Evolutionary conservation across 2,329 filamentous ascomycete genomes (phyloP), one percentile per base, ranked within the genome.

Genomic region (Talaromyces amestolkiae): DNA sequence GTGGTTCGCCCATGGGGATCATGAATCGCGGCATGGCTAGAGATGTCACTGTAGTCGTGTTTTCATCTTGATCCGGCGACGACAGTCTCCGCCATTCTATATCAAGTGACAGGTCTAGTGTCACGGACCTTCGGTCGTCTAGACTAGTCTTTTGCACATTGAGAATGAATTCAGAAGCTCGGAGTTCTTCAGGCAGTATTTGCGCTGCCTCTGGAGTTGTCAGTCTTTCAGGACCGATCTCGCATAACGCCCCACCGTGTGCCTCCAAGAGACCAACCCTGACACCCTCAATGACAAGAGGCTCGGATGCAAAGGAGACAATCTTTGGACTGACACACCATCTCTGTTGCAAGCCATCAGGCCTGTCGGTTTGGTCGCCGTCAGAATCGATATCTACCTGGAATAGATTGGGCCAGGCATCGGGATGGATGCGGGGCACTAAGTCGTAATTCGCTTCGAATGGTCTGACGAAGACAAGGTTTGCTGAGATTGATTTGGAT

Each of bases 371-470:
- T 22, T 69, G 63, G 35, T 71, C 69, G 22, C 72, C 72, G 3
- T 75, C 71, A 17, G 78, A 64, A 11, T 76, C 71, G 13, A 80
- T 76, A 39, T 87, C 84, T 19, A 85, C 81, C 61, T 88, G 84
- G 76, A 98, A 99, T 71, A 96, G 88, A 74, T 89, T 93, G 1
- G 95, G 93, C 94, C 95, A 99, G 2, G 87, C 83, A 58, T 90
- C 89, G 0, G 85, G 77, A 75, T 97, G 90, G 3, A 97, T 82
- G 10, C 90, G 86, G 11, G 95, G 93, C 13, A 89, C 84, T 68
- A 98, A 87, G 68, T 96, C 92, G 76, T 96, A 97, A 72, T 91
- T 95, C 17, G 93, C 91, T 78, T 97, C 93, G 71, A 99, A 98
- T 0, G 94, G 92, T 59, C 88, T 89, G 63, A 92, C 87, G 64